A percentile compares a stretch with the other conserved stretches of the same genome.
These are phyloP conservation scores for Populus tremula DNA, from an alignment of 345 rosid species.

Conservation along the genomic window DNA sequence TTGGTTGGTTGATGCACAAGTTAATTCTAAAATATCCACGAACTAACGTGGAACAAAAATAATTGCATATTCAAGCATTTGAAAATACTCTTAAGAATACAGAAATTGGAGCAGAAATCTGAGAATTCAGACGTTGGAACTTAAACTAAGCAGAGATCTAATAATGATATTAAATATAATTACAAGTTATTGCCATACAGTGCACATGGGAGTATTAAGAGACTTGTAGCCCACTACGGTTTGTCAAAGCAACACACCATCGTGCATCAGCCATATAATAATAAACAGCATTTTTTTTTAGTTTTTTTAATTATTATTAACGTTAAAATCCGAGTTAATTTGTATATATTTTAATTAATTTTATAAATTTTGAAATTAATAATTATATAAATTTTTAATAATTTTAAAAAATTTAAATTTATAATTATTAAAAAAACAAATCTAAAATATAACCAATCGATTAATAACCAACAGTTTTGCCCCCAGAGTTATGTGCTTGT, in stretches of 20 bases:
- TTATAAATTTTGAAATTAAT: too few species aligned
- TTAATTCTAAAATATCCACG: too few species aligned
- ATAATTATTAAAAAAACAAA: accelerated
- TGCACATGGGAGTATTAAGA: constrained; percentile 26
- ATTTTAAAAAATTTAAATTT: accelerated
- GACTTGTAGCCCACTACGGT: constrained; percentile 30
- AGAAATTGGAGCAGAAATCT: neutral
- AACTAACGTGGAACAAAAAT: too few species aligned
- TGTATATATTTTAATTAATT: too few species aligned
- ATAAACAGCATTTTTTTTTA: constrained; percentile 9
- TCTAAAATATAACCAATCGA: accelerated
- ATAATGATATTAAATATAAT: neutral
- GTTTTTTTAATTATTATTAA: too few species aligned
- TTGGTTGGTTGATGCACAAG: too few species aligned
- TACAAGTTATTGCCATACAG: neutral
- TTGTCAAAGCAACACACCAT: constrained; percentile 10
- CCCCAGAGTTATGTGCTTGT: constrained; percentile 2
- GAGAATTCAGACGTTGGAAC: neutral
- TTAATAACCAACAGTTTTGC: constrained; percentile 9
- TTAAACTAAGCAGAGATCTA: constrained; percentile 17
- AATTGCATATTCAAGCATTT: too few species aligned
- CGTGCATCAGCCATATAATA: neutral
- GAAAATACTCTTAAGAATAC: neutral
- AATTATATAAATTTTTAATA: accelerated
- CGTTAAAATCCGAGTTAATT: accelerated